Conservation (phyloP, 768 basidiomycete genomes). For the Lactarius akahatsu region DNA sequence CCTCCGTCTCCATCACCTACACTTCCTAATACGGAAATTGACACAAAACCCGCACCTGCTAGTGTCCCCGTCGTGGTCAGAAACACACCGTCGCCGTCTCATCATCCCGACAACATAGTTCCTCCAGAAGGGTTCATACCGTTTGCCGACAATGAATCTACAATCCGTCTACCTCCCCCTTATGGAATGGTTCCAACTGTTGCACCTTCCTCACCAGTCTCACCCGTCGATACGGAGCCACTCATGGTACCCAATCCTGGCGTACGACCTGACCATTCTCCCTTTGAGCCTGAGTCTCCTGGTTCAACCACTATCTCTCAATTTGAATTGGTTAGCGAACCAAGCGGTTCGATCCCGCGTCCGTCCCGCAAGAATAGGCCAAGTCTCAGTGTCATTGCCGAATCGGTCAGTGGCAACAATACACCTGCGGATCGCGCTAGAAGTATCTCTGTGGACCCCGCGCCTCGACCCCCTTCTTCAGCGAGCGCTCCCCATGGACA, state of each 20-base stretch:
- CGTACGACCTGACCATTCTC: conserved; percentile 15
- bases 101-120: conserved; percentile 23
- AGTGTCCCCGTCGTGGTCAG: conserved; percentile 19
- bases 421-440: conserved; percentile 24
- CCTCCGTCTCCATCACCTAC: conserved; percentile 20
- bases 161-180: conserved; percentile 29
- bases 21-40: conserved; percentile 8
- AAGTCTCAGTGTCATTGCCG: conserved; percentile 27
- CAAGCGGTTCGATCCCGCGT: conserved; percentile 18
- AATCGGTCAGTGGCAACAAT: conserved; percentile 25
- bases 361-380: conserved; percentile 21
- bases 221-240: conserved; percentile 7
- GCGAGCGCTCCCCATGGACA: conserved; percentile 7
- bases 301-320: conserved; percentile 30
- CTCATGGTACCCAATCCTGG: conserved; percentile 29
- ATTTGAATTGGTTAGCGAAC: conserved; percentile 29
- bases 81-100: conserved; percentile 17
- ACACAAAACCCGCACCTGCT: conserved; percentile 2
- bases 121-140: conserved; percentile 29
- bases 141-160: conserved; percentile 19
- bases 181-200: conserved; percentile 23
- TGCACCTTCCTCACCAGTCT: conserved; percentile 8
- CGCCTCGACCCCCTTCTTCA: conserved; percentile 21
- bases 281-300: conserved; percentile 24
- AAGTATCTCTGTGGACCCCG: conserved; percentile 20